Conservation (phyloP, 2,329 filamentous ascomycete genomes). For the Aureobasidium sp. region DNA sequence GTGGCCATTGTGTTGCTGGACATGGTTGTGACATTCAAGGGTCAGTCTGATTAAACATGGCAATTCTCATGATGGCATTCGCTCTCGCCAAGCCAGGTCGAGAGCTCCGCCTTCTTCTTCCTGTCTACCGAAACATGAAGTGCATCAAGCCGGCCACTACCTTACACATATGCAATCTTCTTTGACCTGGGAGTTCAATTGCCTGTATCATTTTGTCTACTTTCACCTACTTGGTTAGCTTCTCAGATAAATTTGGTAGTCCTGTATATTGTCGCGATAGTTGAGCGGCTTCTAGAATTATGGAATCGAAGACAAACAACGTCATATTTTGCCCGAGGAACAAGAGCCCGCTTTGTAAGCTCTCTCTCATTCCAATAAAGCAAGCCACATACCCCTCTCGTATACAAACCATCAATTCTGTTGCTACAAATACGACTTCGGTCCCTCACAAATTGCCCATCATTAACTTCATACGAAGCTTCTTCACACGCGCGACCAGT, state of each 20-base stretch:
- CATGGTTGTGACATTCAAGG: neutral
- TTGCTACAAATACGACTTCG: neutral
- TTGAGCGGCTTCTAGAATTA: neutral
- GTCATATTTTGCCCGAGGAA: neutral
- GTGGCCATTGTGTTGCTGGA: conserved; percentile 14
- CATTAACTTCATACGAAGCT: conserved; percentile 62
- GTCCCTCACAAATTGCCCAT: conserved; percentile 31
- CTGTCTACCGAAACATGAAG: neutral
- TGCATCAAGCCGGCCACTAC: too few relatives aligned
- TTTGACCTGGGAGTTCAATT: too few relatives aligned
- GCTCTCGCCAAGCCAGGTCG: neutral
- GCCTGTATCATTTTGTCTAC: neutral
- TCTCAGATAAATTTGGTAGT: too few relatives aligned
- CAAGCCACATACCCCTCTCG: neutral
- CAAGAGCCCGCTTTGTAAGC: conserved; percentile 5
- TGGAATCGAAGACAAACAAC: neutral
- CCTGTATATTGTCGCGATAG: neutral
- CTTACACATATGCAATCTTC: too few relatives aligned
- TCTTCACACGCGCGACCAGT: conserved; percentile 57
- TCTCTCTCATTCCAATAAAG: conserved; percentile 4
- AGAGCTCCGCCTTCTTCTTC: neutral
- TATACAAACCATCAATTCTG: neutral
- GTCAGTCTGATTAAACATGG: neutral
- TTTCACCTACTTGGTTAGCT: neutral
- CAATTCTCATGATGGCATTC: conserved; percentile 4